Percentiles rank a stretch among this genome's conserved stretches.
Evolutionary conservation across 2,329 filamentous ascomycete genomes (phyloP).

Genomic region (Aulographum hederae): DNA sequence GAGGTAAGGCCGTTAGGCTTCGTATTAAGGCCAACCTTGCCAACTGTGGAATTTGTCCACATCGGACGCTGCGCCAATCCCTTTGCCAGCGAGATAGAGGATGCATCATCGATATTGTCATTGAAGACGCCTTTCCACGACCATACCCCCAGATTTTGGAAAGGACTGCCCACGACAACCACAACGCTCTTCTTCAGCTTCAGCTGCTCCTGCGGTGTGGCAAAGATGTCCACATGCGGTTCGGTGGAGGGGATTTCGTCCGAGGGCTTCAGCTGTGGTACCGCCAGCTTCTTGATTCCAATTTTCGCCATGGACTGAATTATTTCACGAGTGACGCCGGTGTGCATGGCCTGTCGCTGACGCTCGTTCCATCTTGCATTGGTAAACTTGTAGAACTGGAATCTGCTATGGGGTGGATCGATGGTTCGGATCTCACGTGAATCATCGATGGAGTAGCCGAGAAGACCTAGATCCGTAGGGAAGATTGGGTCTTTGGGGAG

Average conservation of each 20-base stretch:
- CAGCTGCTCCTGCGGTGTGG: conserved; percentile 33
- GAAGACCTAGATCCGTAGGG: conserved; percentile 42
- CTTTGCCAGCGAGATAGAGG: neutral
- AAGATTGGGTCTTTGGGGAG: conserved; percentile 56
- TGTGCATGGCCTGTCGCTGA: conserved; percentile 52
- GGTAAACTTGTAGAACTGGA: conserved; percentile 54
- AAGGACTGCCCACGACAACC: conserved; percentile 54
- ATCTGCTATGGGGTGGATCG: conserved; percentile 47
- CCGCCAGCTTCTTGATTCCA: conserved; percentile 9
- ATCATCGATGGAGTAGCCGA: conserved; percentile 68
- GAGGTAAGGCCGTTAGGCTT: no score
- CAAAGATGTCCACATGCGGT: conserved; percentile 53
- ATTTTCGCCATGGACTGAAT: conserved; percentile 5
- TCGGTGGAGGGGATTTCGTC: no score
- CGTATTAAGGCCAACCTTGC: no score
- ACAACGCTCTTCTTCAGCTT: conserved; percentile 42
- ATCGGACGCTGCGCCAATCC: neutral
- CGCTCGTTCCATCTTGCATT: conserved; percentile 63
- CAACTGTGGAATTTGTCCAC: no score
- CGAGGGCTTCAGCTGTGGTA: no score
- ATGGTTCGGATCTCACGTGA: conserved; percentile 58
- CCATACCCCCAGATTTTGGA: conserved; percentile 50
- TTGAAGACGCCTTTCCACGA: neutral
- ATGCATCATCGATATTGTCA: neutral
- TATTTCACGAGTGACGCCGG: no score